phyloP scores from a whole-genome alignment of 108 stramenopile genomes.

The Cyclotella cryptica region DNA sequence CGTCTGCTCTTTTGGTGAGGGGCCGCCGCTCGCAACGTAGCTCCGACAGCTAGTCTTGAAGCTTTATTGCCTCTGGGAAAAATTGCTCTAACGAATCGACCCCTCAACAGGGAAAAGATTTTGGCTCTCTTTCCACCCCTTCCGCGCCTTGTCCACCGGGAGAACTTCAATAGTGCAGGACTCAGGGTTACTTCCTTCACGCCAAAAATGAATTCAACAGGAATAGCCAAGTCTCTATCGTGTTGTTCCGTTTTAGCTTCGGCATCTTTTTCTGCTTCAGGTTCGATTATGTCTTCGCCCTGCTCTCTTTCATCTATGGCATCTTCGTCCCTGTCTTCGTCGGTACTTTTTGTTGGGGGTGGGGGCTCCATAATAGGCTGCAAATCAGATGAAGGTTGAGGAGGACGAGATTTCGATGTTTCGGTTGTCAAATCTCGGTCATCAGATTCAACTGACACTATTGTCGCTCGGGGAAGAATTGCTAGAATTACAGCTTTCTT shows the following conservation, averaged over 20 bases:
- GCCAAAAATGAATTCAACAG: constrained; percentile 79
- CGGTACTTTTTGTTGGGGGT: constrained; percentile 53
- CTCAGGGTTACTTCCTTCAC: constrained; percentile 64
- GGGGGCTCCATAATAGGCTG: constrained; percentile 46
- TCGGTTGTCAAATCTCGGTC: background rate
- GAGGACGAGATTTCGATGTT: background rate
- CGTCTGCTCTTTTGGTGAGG: constrained; percentile 72
- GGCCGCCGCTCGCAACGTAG: constrained; percentile 78
- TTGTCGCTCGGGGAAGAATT: constrained; percentile 64
- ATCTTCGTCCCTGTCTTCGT: constrained; percentile 33
- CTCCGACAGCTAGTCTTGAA: constrained; percentile 65
- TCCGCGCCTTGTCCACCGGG: constrained; percentile 59
- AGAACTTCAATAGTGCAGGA: constrained; percentile 66
- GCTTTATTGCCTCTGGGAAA: constrained; percentile 64
- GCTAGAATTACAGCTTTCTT: constrained; percentile 66
- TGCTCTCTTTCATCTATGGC: constrained; percentile 47
- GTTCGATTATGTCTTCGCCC: constrained; percentile 43
- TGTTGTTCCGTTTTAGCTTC: constrained; percentile 56
- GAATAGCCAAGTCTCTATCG: constrained; percentile 45
- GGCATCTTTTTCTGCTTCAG: constrained; percentile 47
- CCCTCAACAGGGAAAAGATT: constrained; percentile 67
- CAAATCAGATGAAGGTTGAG: constrained; percentile 22
- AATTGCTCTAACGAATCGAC: constrained; percentile 75
- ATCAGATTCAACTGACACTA: constrained; percentile 6
- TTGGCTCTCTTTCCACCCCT: constrained; percentile 73